Evolutionary conservation across 768 basidiomycete genomes (phyloP).

Genomic region (Floccularia luteovirens): DNA sequence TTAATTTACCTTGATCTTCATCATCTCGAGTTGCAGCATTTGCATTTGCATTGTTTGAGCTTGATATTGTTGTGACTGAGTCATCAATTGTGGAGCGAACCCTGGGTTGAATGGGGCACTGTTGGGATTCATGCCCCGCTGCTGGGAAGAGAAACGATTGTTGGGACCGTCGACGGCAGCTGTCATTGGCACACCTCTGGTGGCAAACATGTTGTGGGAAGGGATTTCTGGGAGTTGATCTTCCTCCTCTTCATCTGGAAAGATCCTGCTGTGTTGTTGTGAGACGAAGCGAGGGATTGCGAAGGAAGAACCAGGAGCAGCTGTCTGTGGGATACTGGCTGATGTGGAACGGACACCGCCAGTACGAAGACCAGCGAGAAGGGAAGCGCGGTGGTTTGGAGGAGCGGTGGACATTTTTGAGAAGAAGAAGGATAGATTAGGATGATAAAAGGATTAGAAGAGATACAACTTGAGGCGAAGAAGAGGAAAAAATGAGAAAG

Average conservation of each 20-base stretch:
- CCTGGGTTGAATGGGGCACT: conserved; percentile 48
- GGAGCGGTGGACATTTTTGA: conserved; percentile 37
- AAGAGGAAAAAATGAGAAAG: conserved; percentile 6
- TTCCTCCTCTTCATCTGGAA: conserved; percentile 49
- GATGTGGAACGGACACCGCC: conserved; percentile 83
- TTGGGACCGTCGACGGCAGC: conserved; percentile 63
- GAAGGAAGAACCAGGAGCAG: conserved; percentile 57
- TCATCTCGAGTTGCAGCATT: conserved; percentile 78
- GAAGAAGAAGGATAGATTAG: conserved; percentile 22
- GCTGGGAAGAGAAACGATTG: conserved; percentile 63
- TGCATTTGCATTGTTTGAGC: conserved; percentile 72
- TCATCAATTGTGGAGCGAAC: conserved; percentile 35
- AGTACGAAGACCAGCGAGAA: conserved; percentile 83
- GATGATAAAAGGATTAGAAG: conserved; percentile 26
- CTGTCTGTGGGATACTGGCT: conserved; percentile 54
- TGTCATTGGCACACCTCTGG: conserved; percentile 53
- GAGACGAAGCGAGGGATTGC: conserved; percentile 51
- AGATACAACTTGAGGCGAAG: conserved; percentile 25
- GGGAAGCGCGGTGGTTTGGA: conserved; percentile 66
- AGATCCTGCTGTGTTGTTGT: conserved; percentile 32
- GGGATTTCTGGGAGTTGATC: conserved; percentile 56
- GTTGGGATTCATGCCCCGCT: conserved; percentile 47
- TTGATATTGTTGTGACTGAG: conserved; percentile 41
- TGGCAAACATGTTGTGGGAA: conserved; percentile 43
- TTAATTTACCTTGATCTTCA: conserved; percentile 65